Conservation (phyloP, 441 rosid species). For the Mallotus japonicus region DNA sequence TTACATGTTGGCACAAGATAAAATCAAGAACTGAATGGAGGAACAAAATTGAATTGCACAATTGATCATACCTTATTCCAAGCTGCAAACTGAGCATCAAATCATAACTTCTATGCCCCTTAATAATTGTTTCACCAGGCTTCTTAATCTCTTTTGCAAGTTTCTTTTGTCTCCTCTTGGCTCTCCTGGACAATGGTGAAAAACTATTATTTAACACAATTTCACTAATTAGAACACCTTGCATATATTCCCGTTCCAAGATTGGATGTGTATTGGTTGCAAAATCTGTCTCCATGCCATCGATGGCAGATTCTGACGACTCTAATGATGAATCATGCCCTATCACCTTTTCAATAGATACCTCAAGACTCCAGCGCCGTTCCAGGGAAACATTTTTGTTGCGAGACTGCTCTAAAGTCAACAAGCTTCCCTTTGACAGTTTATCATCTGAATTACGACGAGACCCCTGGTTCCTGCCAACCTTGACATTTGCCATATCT, state of each 20-base stretch:
- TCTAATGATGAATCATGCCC: constrained; percentile 69
- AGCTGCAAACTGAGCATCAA: constrained; percentile 96
- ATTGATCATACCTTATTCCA: constrained; percentile 72
- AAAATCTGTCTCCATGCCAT: constrained; percentile 38
- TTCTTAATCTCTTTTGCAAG: constrained; percentile 78
- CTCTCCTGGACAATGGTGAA: constrained; percentile 71
- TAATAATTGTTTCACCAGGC: constrained; percentile 92
- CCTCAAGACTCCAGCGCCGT: constrained; percentile 98
- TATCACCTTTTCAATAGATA: constrained; percentile 88
- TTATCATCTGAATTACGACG: constrained; percentile 39
- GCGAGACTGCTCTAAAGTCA: constrained; percentile 76
- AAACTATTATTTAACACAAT: constrained; percentile 68
- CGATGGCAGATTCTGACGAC: constrained; percentile 44
- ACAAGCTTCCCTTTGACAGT: constrained; percentile 64
- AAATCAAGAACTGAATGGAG: background rate
- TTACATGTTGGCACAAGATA: background rate
- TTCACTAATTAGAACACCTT: constrained; percentile 92
- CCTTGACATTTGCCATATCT: constrained; percentile 60
- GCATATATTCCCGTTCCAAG: constrained; percentile 95
- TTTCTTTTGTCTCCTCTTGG: constrained; percentile 62
- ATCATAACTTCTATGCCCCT: constrained; percentile 97
- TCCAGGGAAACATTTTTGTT: constrained; percentile 69
- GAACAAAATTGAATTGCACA: constrained; percentile 8
- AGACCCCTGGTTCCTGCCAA: constrained; percentile 40
- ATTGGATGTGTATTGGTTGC: constrained; percentile 52